Evolutionary conservation across 208 protist species (phyloP).

Genomic region (Trypanosoma congolense): DNA sequence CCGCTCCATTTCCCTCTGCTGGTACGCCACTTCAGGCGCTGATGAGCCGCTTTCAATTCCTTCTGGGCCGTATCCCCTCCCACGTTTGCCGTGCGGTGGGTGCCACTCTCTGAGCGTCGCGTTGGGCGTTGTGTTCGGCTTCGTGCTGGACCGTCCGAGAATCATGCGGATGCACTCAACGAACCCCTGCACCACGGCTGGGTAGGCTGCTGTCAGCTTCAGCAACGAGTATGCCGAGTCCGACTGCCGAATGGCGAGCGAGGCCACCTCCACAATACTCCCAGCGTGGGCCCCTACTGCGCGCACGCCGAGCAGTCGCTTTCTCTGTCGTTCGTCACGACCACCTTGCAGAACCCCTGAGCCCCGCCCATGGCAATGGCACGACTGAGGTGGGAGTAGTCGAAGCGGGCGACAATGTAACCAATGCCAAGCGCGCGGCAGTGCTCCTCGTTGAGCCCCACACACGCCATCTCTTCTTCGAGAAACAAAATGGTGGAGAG

Average conservation of each 20-base stretch:
- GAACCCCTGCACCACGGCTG: constrained; percentile 45
- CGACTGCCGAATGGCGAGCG: constrained; percentile 45
- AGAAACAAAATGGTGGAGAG: constrained; percentile 51
- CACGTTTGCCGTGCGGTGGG: constrained; percentile 18
- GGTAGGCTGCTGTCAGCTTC: constrained; percentile 49
- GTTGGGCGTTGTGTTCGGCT: constrained; percentile 34
- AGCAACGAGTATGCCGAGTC: constrained; percentile 60
- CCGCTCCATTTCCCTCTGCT: neutral
- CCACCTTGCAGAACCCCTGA: constrained; percentile 65
- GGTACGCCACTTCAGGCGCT: neutral
- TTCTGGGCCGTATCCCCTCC: constrained; percentile 3
- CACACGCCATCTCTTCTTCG: constrained; percentile 52
- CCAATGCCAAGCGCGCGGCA: constrained; percentile 36
- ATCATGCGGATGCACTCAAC: constrained; percentile 62
- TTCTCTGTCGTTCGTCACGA: constrained; percentile 64
- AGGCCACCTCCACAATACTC: constrained; percentile 62
- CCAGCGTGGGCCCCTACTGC: constrained; percentile 52
- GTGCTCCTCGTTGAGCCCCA: constrained; percentile 67
- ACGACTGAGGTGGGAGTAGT: constrained; percentile 40
- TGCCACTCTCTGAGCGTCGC: constrained; percentile 33
- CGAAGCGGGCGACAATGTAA: constrained; percentile 47
- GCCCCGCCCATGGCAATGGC: constrained; percentile 39
- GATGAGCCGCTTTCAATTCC: neutral
- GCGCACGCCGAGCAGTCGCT: constrained; percentile 58
- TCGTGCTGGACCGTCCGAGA: constrained; percentile 32